phyloP scores from a whole-genome alignment of 768 basidiomycete species.

The Coprinellus aureogranulatus region DNA sequence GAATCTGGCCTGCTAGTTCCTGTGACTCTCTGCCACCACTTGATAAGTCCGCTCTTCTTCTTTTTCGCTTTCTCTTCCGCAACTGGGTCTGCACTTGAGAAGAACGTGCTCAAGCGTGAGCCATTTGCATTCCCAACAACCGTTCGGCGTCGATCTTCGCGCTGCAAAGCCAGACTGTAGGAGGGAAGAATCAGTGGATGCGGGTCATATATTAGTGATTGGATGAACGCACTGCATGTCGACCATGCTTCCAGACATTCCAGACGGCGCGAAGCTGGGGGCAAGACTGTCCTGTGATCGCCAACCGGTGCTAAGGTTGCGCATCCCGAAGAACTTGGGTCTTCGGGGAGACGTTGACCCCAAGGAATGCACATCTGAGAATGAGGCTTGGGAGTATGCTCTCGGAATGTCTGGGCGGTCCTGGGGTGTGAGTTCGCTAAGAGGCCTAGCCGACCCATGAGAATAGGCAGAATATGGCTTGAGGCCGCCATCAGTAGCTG shows the following conservation, averaged over 20 bases:
- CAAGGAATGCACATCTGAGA: constrained; percentile 76
- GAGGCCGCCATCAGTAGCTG: constrained; percentile 47
- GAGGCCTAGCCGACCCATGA: constrained; percentile 50
- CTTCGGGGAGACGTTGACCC: constrained; percentile 66
- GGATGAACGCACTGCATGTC: constrained; percentile 79
- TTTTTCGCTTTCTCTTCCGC: constrained; percentile 60
- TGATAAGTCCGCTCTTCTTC: constrained; percentile 74
- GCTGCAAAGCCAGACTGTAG: constrained; percentile 72
- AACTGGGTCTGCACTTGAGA: constrained; percentile 37
- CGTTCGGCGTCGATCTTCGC: constrained; percentile 45
- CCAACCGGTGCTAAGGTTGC: constrained; percentile 69
- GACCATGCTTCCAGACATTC: constrained; percentile 83
- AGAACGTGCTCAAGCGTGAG: constrained; percentile 51
- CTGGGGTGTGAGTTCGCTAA: constrained; percentile 58
- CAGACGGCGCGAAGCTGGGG: constrained; percentile 74
- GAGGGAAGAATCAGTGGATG: constrained; percentile 6
- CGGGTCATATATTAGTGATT: too few relatives aligned
- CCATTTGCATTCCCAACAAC: constrained; percentile 34
- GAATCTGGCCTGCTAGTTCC: constrained; percentile 40
- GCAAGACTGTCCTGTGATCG: constrained; percentile 80
- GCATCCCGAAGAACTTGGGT: constrained; percentile 71
- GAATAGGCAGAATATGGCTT: constrained; percentile 64
- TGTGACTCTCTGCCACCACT: constrained; percentile 79
- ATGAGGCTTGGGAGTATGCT: constrained; percentile 74
- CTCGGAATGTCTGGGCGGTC: constrained; percentile 63